These are phyloP conservation scores for Verticillium nubilum DNA, from an alignment of 2,329 filamentous ascomycete genomes.

Conservation along the genomic window DNA sequence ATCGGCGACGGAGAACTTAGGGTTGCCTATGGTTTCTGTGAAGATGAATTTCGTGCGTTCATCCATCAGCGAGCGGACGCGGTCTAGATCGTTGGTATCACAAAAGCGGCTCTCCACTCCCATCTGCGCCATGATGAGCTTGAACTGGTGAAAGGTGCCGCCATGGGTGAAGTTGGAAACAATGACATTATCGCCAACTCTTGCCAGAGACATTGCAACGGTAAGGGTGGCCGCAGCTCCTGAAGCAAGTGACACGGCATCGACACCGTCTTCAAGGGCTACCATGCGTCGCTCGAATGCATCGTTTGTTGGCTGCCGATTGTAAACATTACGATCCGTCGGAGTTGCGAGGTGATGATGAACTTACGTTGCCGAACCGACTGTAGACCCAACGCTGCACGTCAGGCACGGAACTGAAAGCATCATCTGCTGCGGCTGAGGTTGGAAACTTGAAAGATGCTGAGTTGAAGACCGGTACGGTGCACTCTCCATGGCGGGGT, in stretches of 20 bases:
- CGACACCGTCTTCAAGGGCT: slow-evolving; percentile 88
- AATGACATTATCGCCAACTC: slow-evolving; percentile 87
- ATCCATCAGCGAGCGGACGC: slow-evolving; percentile 78
- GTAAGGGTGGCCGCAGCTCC: slow-evolving; percentile 93
- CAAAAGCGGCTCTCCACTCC: slow-evolving; percentile 88
- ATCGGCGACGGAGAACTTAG: slow-evolving; percentile 87
- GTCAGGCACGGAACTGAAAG: not conserved
- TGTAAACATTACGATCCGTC: not conserved
- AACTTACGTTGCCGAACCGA: not conserved
- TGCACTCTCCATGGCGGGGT: not conserved
- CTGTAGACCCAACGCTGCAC: slow-evolving; percentile 29
- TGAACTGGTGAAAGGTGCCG: slow-evolving; percentile 96
- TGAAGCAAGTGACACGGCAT: slow-evolving; percentile 77
- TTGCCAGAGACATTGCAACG: slow-evolving; percentile 73
- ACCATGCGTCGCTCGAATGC: slow-evolving; percentile 96
- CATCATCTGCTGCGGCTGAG: slow-evolving; percentile 74
- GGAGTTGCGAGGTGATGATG: not conserved
- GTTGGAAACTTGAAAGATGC: slow-evolving; percentile 93
- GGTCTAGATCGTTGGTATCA: slow-evolving; percentile 70
- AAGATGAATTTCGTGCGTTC: slow-evolving; percentile 91
- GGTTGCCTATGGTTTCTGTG: slow-evolving; percentile 90
- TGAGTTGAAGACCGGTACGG: not conserved
- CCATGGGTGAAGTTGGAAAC: slow-evolving; percentile 88
- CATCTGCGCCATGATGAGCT: slow-evolving; percentile 78
- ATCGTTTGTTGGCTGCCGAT: slow-evolving; percentile 73